Percentiles rank a stretch among this genome's conserved stretches.
These are phyloP conservation scores for Globisporangium viniferum DNA, from an alignment of 352 stramenopile genomes.

Conservation along the genomic window DNA sequence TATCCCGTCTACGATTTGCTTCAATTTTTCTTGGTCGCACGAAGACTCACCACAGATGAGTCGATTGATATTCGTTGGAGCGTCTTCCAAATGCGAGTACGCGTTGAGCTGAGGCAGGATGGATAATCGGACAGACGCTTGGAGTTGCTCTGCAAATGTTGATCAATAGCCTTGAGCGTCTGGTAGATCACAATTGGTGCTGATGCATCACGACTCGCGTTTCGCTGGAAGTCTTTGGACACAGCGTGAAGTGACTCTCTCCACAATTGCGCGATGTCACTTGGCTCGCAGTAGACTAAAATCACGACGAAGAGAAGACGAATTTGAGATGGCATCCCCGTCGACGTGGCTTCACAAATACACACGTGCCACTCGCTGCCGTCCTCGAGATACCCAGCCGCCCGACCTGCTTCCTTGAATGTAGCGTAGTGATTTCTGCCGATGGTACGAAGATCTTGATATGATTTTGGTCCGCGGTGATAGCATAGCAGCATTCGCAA, in stretches of 20 bases:
- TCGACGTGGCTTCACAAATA: not conserved
- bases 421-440: not conserved
- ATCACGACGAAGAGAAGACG: not conserved
- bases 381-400: not conserved
- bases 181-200: not conserved
- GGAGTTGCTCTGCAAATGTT: not conserved
- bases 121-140: not conserved
- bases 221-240: not conserved
- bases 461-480: conserved; percentile 60
- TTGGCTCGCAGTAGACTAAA: not conserved
- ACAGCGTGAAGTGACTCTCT: not conserved
- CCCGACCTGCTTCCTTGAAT: not conserved
- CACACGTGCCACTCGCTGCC: not conserved
- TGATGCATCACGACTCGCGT: not conserved
- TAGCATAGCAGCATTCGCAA: conserved; percentile 70
- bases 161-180: not conserved
- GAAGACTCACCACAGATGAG: not conserved
- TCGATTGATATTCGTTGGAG: not conserved
- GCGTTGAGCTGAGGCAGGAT: not conserved
- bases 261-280: not conserved
- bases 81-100: not conserved
- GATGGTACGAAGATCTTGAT: not conserved
- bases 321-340: not conserved
- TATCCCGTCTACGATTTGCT: not conserved
- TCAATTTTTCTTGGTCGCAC: not conserved